Base-by-base conservation (phyloP, 768 basidiomycete species). In the Tephrocybe sp. region DNA sequence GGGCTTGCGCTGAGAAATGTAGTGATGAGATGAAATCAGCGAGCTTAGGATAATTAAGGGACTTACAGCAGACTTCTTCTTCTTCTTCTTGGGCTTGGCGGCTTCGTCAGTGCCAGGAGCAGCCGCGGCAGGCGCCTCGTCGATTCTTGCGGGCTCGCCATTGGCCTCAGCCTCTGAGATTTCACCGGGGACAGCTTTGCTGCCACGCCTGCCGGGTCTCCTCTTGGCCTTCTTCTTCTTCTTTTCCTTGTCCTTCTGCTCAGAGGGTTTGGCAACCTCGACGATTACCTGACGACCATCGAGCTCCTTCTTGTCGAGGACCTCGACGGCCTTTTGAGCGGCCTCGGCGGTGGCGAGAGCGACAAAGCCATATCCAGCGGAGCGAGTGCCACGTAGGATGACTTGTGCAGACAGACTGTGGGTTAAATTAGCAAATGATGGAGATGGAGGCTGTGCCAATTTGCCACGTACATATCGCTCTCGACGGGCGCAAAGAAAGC, bases 281-380 rank as follows among this genome's bases (percentile, higher is more conserved):
- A 95, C 79, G 73, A 93, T 88, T 66, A 96, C 85, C 69, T 74
- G 76, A 71, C 93, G 91, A 59, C 88, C 89, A 60, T 93, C 88
- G 72, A 96, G 88, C 73, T 93, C 88, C 69, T 84, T 79, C 76
- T 88, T 87, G 83, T 94, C 78, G 66, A 96, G 88, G 62, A 76
- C 70, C 56, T 91, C 85, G 69, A 93, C 89, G 55, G 93, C 93
- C 70, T 83, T 83, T 74, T 91, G 79, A 55, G 88, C 91, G 66
- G 92, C 90, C 72, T 90, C 90, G 67, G 76, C 76, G 68, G 79
- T 86, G 65, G 80, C 73, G 70, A 93, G 78, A 61, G 92, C 84
- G 66, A 95, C 93, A 69, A 96, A 96, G 60, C 92, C 93, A 73
- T 95, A 96, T 55, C 93, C 91, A 65, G 92, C 88, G 55, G 92